These are phyloP conservation scores for Omphalea diandra DNA, from an alignment of 441 rosid species.

Conservation along the genomic window DNA sequence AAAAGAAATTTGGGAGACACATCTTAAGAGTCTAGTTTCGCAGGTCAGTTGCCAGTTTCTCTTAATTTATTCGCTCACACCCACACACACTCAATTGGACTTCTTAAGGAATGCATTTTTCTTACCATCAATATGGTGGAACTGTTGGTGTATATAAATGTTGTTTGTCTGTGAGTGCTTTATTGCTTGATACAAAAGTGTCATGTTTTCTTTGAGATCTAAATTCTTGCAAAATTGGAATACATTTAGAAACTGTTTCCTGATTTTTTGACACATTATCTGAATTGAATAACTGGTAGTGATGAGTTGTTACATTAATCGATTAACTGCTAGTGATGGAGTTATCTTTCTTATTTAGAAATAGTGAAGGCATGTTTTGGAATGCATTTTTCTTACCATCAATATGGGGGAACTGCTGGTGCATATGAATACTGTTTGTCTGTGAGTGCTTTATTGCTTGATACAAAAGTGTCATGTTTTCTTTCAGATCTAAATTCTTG, in stretches of 20 bases:
- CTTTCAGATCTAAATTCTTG: constrained; percentile 2
- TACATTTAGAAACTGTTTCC: background rate
- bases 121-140: too few species aligned
- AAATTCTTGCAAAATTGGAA: background rate
- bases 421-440: background rate
- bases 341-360: background rate
- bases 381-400: constrained; percentile 11
- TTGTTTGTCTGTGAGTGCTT: too few species aligned
- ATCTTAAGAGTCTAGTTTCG: constrained; percentile 91
- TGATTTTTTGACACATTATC: background rate
- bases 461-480: background rate
- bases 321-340: too few species aligned
- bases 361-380: background rate
- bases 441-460: background rate
- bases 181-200: too few species aligned
- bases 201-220: background rate
- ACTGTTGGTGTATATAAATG: too few species aligned
- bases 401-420: background rate
- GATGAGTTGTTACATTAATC: too few species aligned
- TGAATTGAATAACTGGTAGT: background rate
- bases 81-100: too few species aligned
- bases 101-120: too few species aligned
- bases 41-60: constrained; percentile 53
- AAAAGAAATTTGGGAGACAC: constrained; percentile 81
- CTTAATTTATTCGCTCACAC: too few species aligned